Conservation (phyloP, 805 yeast genomes). For the Millerozyma miso region DNA sequence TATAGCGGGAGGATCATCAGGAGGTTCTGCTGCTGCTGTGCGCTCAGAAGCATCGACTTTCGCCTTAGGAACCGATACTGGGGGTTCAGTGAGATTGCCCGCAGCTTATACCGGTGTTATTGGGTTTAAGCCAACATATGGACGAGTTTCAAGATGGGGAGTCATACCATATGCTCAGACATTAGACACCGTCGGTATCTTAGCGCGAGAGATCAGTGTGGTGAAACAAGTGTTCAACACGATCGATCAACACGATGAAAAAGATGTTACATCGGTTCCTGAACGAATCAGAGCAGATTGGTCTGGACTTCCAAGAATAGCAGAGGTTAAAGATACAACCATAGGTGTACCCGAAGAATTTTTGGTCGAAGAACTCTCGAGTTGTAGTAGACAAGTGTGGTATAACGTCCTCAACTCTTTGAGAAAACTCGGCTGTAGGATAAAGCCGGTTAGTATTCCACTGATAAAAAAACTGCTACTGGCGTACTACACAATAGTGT, state of each 20-base stretch:
- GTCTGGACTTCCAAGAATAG: conserved; percentile 7
- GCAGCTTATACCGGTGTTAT: conserved; percentile 79
- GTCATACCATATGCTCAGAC: conserved; percentile 91
- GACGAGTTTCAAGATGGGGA: conserved; percentile 88
- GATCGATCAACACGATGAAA: conserved; percentile 58
- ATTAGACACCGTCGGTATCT: conserved; percentile 88
- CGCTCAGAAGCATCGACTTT: conserved; percentile 66
- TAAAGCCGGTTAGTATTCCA: conserved; percentile 69
- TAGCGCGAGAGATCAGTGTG: conserved; percentile 47
- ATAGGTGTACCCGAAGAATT: conserved; percentile 78
- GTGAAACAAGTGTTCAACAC: conserved; percentile 48
- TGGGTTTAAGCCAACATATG: conserved; percentile 94
- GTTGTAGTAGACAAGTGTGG: conserved; percentile 47
- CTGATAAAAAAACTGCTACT: conserved; percentile 63
- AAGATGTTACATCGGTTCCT: conserved; percentile 74
- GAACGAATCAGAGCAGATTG: conserved; percentile 27
- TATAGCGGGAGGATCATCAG: conserved; percentile 87
- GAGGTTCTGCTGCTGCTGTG: conserved; percentile 94
- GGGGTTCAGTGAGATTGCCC: conserved; percentile 93
- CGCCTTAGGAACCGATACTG: conserved; percentile 93
- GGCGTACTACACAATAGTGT: conserved; percentile 80
- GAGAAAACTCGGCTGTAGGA: conserved; percentile 43
- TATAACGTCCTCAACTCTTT: conserved; percentile 40
- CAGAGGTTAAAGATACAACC: conserved; percentile 20
- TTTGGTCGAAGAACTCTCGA: conserved; percentile 50